These are phyloP conservation scores for Bruguiera gymnorhiza DNA, from an alignment of 345 rosid species.

Conservation along the genomic window DNA sequence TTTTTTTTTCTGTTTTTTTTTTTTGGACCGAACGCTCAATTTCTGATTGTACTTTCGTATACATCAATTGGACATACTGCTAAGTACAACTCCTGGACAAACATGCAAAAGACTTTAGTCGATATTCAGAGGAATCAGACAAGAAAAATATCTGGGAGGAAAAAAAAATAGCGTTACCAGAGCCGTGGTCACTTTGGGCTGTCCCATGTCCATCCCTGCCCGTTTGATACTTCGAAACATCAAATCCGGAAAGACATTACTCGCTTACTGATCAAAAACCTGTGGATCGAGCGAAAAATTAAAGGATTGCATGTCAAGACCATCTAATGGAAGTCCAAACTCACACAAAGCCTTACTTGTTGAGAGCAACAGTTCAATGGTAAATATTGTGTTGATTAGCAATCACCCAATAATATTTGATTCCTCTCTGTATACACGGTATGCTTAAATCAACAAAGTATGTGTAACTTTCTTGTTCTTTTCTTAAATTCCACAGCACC, in stretches of 20 bases:
- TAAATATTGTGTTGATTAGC: no score
- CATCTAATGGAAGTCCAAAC: background rate
- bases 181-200: conserved; percentile 11
- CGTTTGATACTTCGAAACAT: conserved; percentile 24
- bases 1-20: no score
- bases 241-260: conserved; percentile 22
- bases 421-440: no score
- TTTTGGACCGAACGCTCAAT: no score
- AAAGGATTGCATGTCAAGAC: background rate
- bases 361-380: no score
- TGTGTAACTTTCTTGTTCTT: no score
- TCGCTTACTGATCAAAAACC: conserved; percentile 27
- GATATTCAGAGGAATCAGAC: background rate
- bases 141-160: background rate
- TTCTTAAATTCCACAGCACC: no score
- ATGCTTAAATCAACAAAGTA: no score
- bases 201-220: conserved; percentile 16
- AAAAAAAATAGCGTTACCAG: conserved; percentile 18
- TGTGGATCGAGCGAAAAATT: conserved; percentile 1
- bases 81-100: background rate
- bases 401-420: no score
- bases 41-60: no score
- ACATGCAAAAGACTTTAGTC: background rate
- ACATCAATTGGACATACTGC: no score
- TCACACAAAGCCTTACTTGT: background rate